Conservation (phyloP, 2,329 filamentous ascomycete genomes). For the Fusarium sacchari region DNA sequence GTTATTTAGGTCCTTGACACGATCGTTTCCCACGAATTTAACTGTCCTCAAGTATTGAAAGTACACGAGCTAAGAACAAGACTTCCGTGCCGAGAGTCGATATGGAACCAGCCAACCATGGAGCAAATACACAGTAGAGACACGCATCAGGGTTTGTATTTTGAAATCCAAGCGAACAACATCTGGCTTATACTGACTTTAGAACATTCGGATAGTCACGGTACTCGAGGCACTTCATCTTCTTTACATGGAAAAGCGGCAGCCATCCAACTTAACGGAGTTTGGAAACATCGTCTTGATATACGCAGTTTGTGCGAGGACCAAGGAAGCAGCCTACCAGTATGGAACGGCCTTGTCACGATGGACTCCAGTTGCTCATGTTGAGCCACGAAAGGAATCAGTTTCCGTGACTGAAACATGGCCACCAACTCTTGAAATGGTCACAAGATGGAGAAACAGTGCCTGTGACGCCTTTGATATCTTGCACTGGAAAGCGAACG, state of each 20-base stretch:
- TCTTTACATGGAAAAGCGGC: conserved; percentile 31
- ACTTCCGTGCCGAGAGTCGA: conserved; percentile 11
- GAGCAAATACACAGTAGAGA: not conserved
- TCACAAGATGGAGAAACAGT: conserved; percentile 35
- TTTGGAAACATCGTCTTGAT: conserved; percentile 29
- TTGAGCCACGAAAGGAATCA: conserved; percentile 11
- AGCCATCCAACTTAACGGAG: conserved; percentile 23
- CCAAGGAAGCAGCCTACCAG: conserved; percentile 21
- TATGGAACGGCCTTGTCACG: conserved; percentile 12
- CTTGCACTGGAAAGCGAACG: conserved; percentile 34
- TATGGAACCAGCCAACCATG: conserved; percentile 5
- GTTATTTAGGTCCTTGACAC: conserved; percentile 8
- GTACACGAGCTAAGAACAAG: conserved; percentile 7
- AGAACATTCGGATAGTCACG: not conserved
- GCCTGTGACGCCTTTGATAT: conserved; percentile 33
- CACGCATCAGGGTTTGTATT: not conserved
- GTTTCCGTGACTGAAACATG: conserved; percentile 12
- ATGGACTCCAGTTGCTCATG: conserved; percentile 26
- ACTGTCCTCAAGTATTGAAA: conserved; percentile 7
- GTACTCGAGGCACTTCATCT: conserved; percentile 25
- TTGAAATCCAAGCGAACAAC: not conserved
- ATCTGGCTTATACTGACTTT: not conserved
- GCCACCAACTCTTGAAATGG: conserved; percentile 22
- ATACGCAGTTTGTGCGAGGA: conserved; percentile 19
- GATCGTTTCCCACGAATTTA: conserved; percentile 10